phyloP scores from a whole-genome alignment of 1,139 yeast genomes.

The Kurtzmaniella quercitrusa region DNA sequence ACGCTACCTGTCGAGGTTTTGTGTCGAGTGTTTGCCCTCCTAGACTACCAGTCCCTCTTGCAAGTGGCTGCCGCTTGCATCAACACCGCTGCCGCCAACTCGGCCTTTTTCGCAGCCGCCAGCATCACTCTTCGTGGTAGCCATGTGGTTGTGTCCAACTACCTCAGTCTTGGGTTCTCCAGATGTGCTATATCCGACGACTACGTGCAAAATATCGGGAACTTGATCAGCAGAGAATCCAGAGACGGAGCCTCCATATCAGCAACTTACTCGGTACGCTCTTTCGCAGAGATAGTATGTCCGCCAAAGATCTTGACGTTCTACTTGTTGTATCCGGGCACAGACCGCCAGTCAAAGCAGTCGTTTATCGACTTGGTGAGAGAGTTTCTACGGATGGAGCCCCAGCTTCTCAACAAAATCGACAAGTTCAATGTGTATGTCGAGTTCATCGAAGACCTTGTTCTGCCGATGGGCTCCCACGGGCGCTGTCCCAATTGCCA shows the following conservation, averaged over 20 bases:
- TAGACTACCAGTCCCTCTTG: constrained; percentile 4
- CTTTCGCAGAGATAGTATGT: not conserved
- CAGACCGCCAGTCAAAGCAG: not conserved
- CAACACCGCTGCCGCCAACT: not conserved
- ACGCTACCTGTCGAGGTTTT: constrained; percentile 3
- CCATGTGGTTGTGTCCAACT: constrained; percentile 5
- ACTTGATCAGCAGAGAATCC: not conserved
- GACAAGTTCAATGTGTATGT: constrained; percentile 3
- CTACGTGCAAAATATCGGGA: not conserved
- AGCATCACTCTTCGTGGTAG: not conserved
- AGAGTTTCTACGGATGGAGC: not conserved
- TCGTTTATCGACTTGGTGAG: not conserved
- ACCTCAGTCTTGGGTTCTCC: not conserved
- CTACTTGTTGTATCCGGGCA: constrained; percentile 4
- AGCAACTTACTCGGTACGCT: not conserved
- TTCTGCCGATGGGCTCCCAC: not conserved
- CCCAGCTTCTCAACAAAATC: not conserved
- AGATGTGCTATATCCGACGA: not conserved
- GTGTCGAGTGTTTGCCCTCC: not conserved
- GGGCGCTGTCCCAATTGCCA: not conserved
- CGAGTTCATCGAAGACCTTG: constrained; percentile 1
- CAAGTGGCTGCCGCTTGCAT: not conserved
- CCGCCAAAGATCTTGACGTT: constrained; percentile 4
- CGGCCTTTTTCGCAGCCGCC: not conserved
- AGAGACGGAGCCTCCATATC: not conserved